Evolutionary conservation across 1,284 basidiomycete species (phyloP).

Genomic region (Mrakiaceae sp.): DNA sequence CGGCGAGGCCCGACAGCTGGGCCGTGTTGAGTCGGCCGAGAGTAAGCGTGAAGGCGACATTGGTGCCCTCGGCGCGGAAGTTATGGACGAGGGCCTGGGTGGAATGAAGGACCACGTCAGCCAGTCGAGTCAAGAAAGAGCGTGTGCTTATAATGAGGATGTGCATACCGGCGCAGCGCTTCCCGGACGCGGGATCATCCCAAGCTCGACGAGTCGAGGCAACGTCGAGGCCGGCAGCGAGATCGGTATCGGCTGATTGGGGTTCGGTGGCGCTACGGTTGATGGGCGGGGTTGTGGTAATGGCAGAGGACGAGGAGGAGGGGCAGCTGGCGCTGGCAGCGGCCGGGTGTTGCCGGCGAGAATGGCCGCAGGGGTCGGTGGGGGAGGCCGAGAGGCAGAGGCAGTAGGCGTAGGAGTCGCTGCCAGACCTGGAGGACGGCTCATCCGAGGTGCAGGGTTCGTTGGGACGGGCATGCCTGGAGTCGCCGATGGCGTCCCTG

Average conservation of each 20-base stretch:
- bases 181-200: not conserved
- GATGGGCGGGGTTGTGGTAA: too few species aligned
- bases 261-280: not conserved
- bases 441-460: not conserved
- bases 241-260: not conserved
- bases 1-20: not conserved
- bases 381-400: too few species aligned
- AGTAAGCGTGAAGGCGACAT: not conserved
- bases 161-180: too few species aligned
- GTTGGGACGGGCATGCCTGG: not conserved
- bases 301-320: too few species aligned
- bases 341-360: too few species aligned
- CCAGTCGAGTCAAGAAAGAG: too few species aligned
- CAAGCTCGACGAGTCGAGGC: constrained; percentile 1
- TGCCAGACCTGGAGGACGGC: not conserved
- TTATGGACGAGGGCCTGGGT: not conserved
- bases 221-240: not conserved
- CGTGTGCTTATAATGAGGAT: too few species aligned
- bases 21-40: not conserved
- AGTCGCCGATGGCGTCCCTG: not conserved
- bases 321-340: too few species aligned
- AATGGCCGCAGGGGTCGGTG: too few species aligned
- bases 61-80: not conserved
- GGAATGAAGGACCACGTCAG: too few species aligned
- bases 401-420: too few species aligned